Evolutionary conservation across 495 filamentous ascomycete species (phyloP).

Genomic region (Aspergillus nidulans): DNA sequence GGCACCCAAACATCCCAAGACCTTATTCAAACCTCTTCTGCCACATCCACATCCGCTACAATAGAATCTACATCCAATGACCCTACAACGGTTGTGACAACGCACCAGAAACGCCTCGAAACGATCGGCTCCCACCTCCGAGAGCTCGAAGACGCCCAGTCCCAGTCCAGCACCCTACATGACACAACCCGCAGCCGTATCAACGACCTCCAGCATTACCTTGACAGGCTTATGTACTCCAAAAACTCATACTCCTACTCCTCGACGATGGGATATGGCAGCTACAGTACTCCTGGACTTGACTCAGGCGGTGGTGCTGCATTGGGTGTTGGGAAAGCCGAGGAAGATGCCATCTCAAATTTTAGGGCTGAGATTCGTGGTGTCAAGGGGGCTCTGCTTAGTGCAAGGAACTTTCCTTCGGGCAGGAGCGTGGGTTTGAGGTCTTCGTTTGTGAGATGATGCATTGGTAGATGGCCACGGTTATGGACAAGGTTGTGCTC

Average conservation of each 20-base stretch:
- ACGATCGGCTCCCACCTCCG: constrained; percentile 49
- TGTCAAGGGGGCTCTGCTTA: constrained; percentile 90
- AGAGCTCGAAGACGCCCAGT: constrained; percentile 47
- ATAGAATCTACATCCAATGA: constrained; percentile 10
- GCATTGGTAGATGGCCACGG: background rate
- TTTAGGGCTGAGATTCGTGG: constrained; percentile 81
- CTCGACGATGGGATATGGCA: constrained; percentile 29
- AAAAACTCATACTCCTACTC: constrained; percentile 23
- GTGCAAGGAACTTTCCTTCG: constrained; percentile 62
- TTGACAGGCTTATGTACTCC: constrained; percentile 50
- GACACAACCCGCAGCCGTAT: constrained; percentile 41
- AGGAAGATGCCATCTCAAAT: constrained; percentile 72
- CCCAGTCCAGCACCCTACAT: constrained; percentile 40
- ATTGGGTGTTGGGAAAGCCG: constrained; percentile 43
- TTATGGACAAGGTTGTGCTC: background rate
- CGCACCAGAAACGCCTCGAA: constrained; percentile 40
- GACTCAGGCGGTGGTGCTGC: constrained; percentile 22
- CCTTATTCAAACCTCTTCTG: constrained; percentile 18
- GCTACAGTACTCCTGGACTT: constrained; percentile 27
- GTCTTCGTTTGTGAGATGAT: constrained; percentile 16
- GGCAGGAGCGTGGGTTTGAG: constrained; percentile 29
- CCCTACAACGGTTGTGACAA: constrained; percentile 26
- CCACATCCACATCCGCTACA: constrained; percentile 15
- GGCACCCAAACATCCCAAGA: constrained; percentile 66
- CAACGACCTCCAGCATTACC: constrained; percentile 46